A percentile compares a stretch with the other conserved stretches of the same genome.
These are phyloP conservation scores for Saccharomycopsis lassenensis DNA, from an alignment of 805 yeast species.

Conservation along the genomic window DNA sequence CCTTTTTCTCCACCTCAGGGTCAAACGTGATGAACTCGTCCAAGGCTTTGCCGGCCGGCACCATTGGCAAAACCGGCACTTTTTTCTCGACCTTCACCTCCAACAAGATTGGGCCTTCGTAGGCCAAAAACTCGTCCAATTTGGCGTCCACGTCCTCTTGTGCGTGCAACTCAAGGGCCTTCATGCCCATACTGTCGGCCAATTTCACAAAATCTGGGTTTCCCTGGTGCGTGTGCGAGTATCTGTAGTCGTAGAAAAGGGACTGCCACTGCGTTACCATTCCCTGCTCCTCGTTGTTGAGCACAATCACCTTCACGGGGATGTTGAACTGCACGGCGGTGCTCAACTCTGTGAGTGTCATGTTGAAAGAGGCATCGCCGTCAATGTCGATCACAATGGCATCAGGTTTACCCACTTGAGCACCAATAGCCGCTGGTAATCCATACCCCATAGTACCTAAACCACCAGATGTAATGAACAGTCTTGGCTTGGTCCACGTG, in stretches of 20 bases:
- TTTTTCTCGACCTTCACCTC: conserved; percentile 84
- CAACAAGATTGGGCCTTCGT: conserved; percentile 76
- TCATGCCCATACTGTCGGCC: conserved; percentile 89
- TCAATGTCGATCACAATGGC: conserved; percentile 93
- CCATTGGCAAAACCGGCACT: conserved; percentile 79
- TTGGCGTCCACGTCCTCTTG: conserved; percentile 55
- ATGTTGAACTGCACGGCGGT: conserved; percentile 91
- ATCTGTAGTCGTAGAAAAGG: conserved; percentile 90
- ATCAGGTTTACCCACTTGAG: conserved; percentile 92
- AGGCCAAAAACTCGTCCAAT: conserved; percentile 58
- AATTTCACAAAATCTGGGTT: conserved; percentile 91
- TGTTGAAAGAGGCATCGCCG: conserved; percentile 98
- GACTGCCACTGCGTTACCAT: conserved; percentile 99
- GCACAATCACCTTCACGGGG: conserved; percentile 79
- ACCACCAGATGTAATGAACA: conserved; percentile 97
- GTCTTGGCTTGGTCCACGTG: conserved; percentile 87
- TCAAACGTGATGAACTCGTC: conserved; percentile 89
- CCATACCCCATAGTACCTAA: conserved; percentile 99
- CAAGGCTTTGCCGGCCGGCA: conserved; percentile 89
- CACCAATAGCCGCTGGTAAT: conserved; percentile 96
- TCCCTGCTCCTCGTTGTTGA: conserved; percentile 98
- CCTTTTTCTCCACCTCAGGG: conserved; percentile 65
- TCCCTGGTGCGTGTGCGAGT: conserved; percentile 93
- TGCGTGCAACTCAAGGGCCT: conserved; percentile 62
- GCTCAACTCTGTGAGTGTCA: conserved; percentile 89